Conservation (phyloP, 192 early-diverging fungal genomes). For the Backusella parvicylindrica region DNA sequence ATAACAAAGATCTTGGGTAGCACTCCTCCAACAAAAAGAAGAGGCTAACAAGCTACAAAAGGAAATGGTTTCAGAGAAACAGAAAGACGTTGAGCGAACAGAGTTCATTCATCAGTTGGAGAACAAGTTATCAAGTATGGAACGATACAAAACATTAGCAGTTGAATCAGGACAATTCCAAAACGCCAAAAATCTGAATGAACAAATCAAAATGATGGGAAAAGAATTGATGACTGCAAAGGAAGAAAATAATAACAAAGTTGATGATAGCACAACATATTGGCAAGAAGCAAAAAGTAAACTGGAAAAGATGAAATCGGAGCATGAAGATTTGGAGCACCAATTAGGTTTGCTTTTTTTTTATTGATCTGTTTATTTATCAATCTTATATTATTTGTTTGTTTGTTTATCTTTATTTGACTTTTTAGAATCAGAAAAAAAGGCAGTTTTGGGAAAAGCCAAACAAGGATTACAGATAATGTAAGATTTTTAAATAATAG, state of each 20-base stretch:
- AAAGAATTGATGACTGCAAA: not conserved
- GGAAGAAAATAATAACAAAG: not conserved
- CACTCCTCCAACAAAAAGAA: not conserved
- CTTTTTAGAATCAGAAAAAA: not conserved
- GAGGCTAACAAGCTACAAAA: not conserved
- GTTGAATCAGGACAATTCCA: not conserved
- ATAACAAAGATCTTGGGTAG: conserved; percentile 2
- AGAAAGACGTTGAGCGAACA: not conserved
- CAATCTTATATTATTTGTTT: not conserved
- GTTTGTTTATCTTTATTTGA: not conserved
- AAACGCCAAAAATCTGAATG: not conserved
- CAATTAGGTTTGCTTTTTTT: not conserved
- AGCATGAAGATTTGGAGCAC: not conserved
- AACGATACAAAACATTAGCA: not conserved
- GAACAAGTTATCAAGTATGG: not conserved
- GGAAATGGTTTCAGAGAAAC: not conserved
- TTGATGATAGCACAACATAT: not conserved
- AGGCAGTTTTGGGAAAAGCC: not conserved
- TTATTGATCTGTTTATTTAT: not conserved
- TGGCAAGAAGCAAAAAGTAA: conserved; percentile 10
- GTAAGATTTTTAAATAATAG: not conserved
- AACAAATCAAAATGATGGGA: conserved; percentile 8
- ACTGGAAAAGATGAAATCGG: not conserved
- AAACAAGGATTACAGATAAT: not conserved
- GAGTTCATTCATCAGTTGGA: not conserved